Percentiles rank a stretch among this genome's conserved stretches.
Evolutionary conservation across 208 protist species (phyloP).

Genomic region (Trypanosoma mega): DNA sequence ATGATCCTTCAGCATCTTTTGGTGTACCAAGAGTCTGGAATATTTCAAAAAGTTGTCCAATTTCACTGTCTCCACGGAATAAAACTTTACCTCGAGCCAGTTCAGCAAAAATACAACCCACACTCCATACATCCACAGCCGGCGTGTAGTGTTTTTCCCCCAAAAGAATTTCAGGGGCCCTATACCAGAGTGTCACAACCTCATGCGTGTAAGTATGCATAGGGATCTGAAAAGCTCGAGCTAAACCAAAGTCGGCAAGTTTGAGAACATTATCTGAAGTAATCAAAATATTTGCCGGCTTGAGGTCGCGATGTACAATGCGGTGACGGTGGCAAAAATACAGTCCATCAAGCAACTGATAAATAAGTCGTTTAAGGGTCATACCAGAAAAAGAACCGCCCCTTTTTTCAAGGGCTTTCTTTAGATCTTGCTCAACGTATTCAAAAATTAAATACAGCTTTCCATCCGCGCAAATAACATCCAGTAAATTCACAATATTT

Average conservation of each 20-base stretch:
- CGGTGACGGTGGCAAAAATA: conserved; percentile 93
- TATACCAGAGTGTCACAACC: conserved; percentile 99
- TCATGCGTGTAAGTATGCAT: conserved; percentile 99
- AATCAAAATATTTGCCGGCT: conserved; percentile 96
- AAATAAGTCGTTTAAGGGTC: conserved; percentile 82
- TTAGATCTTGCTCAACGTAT: conserved; percentile 94
- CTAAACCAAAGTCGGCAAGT: conserved; percentile 97
- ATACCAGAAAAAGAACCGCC: conserved; percentile 63
- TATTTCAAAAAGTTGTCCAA: conserved; percentile 98
- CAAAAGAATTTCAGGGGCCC: conserved; percentile 99
- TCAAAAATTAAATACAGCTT: conserved; percentile 93
- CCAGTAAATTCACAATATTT: conserved; percentile 95
- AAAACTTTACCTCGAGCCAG: conserved; percentile 93
- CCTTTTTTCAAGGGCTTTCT: conserved; percentile 95
- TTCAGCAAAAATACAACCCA: conserved; percentile 99
- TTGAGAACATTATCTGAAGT: conserved; percentile 84
- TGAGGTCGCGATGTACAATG: conserved; percentile 95
- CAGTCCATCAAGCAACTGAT: conserved; percentile 90
- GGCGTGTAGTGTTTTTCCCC: conserved; percentile 99
- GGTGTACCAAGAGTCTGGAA: conserved; percentile 97
- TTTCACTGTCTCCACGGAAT: conserved; percentile 98
- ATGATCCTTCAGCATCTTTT: conserved; percentile 91
- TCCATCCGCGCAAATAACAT: conserved; percentile 87
- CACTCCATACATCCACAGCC: conserved; percentile 99
- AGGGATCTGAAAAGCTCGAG: conserved; percentile 97